Evolutionary conservation across 169 alveolate genomes (phyloP).

Genomic region (Cryptosporidium ubiquitum): DNA sequence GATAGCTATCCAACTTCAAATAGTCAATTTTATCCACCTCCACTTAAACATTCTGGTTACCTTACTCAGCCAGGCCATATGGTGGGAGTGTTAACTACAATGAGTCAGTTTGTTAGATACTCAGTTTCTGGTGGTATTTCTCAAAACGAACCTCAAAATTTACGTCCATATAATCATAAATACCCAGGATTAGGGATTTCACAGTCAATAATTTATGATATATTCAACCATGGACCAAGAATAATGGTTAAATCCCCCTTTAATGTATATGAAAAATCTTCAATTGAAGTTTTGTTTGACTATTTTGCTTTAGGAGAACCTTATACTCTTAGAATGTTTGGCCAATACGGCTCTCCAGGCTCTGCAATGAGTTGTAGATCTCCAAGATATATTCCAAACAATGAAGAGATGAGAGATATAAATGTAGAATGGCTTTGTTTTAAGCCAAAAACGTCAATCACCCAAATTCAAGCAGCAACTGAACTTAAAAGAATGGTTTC

Average conservation of each 20-base stretch:
- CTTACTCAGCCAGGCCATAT: slow-evolving; percentile 59
- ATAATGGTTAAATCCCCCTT: slow-evolving; percentile 49
- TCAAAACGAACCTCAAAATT: slow-evolving; percentile 13
- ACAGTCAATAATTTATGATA: slow-evolving; percentile 43
- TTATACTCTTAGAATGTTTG: slow-evolving; percentile 35
- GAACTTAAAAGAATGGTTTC: slow-evolving; percentile 40
- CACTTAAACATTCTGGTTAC: slow-evolving; percentile 54
- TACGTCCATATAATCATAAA: slow-evolving; percentile 25
- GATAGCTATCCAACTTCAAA: slow-evolving; percentile 29
- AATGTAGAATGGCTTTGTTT: slow-evolving; percentile 51
- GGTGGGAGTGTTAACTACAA: slow-evolving; percentile 39
- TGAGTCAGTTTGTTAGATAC: slow-evolving; percentile 55
- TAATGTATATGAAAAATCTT: slow-evolving; percentile 42
- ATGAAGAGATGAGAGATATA: slow-evolving; percentile 35
- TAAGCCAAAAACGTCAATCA: slow-evolving; percentile 42
- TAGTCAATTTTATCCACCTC: slow-evolving; percentile 72
- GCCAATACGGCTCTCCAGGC: slow-evolving; percentile 50
- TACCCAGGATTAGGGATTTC: slow-evolving; percentile 71
- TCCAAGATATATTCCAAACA: slow-evolving; percentile 60
- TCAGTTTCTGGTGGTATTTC: slow-evolving; percentile 19
- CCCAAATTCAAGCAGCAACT: slow-evolving; percentile 66
- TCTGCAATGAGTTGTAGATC: slow-evolving; percentile 73
- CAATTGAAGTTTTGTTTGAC: slow-evolving; percentile 26
- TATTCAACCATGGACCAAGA: slow-evolving; percentile 51
- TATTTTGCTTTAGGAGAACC: slow-evolving; percentile 65